phyloP scores from a whole-genome alignment of 176 grass and related monocot genomes.

The Phyllostachys edulis region DNA sequence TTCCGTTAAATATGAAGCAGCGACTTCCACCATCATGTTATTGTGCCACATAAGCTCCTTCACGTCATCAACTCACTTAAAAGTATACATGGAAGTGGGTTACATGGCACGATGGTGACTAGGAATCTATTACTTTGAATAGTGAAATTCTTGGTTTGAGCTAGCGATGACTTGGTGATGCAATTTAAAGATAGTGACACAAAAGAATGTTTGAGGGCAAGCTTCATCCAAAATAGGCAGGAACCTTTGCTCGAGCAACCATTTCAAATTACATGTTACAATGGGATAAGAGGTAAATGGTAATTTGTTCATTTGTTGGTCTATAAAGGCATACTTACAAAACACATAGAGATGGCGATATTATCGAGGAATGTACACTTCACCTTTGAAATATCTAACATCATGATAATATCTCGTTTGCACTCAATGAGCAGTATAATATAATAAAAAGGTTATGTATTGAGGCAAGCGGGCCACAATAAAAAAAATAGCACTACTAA shows the following conservation, averaged over 20 bases:
- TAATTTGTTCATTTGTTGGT: not conserved
- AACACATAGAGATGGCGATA: not conserved
- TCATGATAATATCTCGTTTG: not conserved
- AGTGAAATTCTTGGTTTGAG: not conserved
- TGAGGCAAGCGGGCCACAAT: not conserved
- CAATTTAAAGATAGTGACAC: not conserved
- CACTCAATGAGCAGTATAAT: not conserved
- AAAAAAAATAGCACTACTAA: not conserved
- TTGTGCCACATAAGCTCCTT: not conserved
- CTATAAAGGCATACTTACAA: not conserved
- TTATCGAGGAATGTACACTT: not conserved
- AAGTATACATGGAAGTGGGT: not conserved
- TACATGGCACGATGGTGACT: too few relatives aligned
- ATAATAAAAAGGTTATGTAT: not conserved
- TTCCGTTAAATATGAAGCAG: not conserved
- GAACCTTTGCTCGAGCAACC: not conserved
- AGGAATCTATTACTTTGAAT: not conserved
- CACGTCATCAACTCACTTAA: not conserved
- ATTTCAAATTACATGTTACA: not conserved
- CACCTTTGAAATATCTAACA: slow-evolving; percentile 6
- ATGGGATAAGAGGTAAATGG: not conserved
- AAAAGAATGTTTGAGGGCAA: not conserved
- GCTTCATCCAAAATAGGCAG: not conserved
- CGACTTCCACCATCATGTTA: not conserved
- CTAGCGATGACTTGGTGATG: not conserved